Percentiles rank a stretch among this genome's conserved stretches.
These are phyloP conservation scores for Dioscorea dumetorum DNA, from an alignment of 106 monocot genomes.

Conservation along the genomic window DNA sequence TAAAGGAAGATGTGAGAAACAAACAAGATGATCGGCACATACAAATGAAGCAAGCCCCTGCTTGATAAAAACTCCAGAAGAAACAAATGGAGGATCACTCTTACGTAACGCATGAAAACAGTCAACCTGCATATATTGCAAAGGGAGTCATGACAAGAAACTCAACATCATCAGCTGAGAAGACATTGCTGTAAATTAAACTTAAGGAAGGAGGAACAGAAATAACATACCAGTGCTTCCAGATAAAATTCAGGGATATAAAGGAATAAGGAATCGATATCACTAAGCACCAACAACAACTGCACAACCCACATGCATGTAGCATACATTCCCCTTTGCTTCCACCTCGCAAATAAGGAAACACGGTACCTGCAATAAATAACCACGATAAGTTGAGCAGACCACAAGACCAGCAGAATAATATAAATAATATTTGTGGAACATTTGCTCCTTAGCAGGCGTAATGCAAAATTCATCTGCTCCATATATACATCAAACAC, in stretches of 20 bases:
- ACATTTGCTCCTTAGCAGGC: background rate
- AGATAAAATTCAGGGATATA: slow-evolving; percentile 90
- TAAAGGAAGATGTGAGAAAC: background rate
- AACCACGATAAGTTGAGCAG: background rate
- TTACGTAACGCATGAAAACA: slow-evolving; percentile 85
- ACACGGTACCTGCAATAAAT: slow-evolving; percentile 61
- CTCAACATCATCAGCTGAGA: no score
- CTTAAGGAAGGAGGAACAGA: background rate
- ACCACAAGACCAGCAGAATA: background rate
- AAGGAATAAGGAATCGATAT: slow-evolving; percentile 52
- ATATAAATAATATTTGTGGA: background rate
- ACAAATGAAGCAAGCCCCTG: slow-evolving; percentile 94
- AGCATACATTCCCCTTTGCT: slow-evolving; percentile 96
- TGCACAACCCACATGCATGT: slow-evolving; percentile 91
- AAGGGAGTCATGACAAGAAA: no score
- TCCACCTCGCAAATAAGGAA: slow-evolving; percentile 84
- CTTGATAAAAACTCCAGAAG: slow-evolving; percentile 73
- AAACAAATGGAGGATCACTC: slow-evolving; percentile 97
- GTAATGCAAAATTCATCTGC: no score
- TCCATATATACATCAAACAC: no score
- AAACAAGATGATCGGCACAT: slow-evolving; percentile 27
- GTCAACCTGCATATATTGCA: slow-evolving; percentile 63
- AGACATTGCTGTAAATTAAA: background rate
- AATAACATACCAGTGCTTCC: slow-evolving; percentile 63
- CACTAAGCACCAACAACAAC: slow-evolving; percentile 75